These are phyloP conservation scores for Fusarium sp. DNA, from an alignment of 2,329 filamentous ascomycete genomes.

Conservation along the genomic window DNA sequence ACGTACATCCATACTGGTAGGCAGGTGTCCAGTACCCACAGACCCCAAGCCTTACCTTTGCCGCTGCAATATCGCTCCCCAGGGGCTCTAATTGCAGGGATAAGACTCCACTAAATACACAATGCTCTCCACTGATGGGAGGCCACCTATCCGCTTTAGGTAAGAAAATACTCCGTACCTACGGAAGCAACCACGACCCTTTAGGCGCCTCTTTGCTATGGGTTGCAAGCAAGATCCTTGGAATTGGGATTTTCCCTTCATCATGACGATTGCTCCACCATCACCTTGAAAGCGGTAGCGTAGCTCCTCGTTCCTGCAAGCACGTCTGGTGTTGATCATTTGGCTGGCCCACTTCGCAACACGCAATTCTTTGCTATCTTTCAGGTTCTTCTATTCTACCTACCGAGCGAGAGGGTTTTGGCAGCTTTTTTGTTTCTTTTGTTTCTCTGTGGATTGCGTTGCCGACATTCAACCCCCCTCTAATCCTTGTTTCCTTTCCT, in stretches of 20 bases:
- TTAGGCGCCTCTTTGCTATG: slow-evolving; percentile 3
- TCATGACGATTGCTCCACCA: slow-evolving; percentile 37
- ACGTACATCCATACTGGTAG: no score
- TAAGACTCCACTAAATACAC: background rate
- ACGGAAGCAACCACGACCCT: slow-evolving; percentile 25
- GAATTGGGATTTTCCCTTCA: slow-evolving; percentile 45
- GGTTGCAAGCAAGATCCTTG: slow-evolving; percentile 39
- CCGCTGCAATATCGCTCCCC: slow-evolving; percentile 24
- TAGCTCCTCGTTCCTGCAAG: slow-evolving; percentile 9
- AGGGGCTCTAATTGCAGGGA: slow-evolving; percentile 22
- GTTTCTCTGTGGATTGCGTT: slow-evolving; percentile 23
- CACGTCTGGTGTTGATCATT: slow-evolving; percentile 21
- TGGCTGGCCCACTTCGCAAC: slow-evolving; percentile 26
- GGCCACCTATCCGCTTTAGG: background rate
- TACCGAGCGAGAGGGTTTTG: slow-evolving; percentile 16
- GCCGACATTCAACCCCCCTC: slow-evolving; percentile 9
- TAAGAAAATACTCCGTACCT: background rate
- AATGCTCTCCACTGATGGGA: slow-evolving; percentile 22
- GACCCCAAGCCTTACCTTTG: slow-evolving; percentile 22
- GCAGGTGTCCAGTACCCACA: slow-evolving; percentile 2
- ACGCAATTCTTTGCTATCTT: slow-evolving; percentile 28
- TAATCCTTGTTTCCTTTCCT: slow-evolving; percentile 4
- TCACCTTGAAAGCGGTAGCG: background rate
- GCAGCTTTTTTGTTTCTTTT: slow-evolving; percentile 21
- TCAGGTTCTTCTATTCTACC: slow-evolving; percentile 23